Base-by-base conservation (phyloP, 495 filamentous ascomycete genomes). In the Filosporella fistucella region DNA sequence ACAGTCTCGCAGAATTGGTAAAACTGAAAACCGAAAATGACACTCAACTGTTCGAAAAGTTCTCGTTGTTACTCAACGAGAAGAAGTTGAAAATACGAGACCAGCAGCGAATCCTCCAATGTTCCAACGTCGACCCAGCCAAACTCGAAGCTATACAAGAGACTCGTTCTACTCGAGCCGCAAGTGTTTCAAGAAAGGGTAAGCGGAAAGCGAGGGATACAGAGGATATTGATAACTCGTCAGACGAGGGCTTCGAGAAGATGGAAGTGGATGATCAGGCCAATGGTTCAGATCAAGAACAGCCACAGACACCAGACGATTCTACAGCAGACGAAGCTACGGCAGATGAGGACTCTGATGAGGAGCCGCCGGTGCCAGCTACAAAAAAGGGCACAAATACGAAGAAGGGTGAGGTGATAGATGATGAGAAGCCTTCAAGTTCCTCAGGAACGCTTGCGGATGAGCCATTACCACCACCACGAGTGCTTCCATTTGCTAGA, bases 41-140 rank as follows among this genome's bases (percentile, higher is more conserved):
- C 57, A 70, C 76, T 14, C 76, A 82, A 42, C 62, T 94, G 4
- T 65, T 94, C 2, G 72, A 77, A 29, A 89, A 87, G 59, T 88
- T 89, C 45, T 74, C 74, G 26, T 70, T 76, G 16, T 63, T 94
- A 1, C 63, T 95, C 0, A 95, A 95, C 53, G 81, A 83, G 56
- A 95, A 95, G 66, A 95, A 95, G 64, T 69, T 87, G n/a, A 94
- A 93, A 64, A 91, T 95, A 18, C 70, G 88, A 23, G 84, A 91
- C 51, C 86, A 93, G 60, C 83, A 89, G 51, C 74, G 82, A 16
- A 55, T 90, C 8, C 62, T 93, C 4, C 75, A 66, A 62, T 6
- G 58, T 52, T 28, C 57, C 18, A 53, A 54, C 12, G 52, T 45
- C 18, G 56, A 45, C 5, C 46, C 23, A 8, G 41, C 32, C 39